Evolutionary conservation across 2,329 filamentous ascomycete genomes (phyloP).

Genomic region (Botryotinia narcissicola): DNA sequence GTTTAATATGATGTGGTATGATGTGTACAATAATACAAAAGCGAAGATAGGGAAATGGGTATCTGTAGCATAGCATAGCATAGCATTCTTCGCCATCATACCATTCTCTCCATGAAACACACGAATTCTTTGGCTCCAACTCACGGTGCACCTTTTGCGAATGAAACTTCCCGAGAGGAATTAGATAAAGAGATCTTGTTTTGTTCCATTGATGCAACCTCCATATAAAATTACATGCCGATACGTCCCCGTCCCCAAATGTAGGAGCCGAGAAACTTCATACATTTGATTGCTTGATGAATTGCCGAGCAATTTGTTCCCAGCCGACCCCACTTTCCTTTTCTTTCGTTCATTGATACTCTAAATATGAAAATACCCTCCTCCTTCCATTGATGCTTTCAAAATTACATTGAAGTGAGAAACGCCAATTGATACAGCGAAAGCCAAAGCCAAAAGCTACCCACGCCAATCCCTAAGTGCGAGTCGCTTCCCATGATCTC

Average conservation of each 20-base stretch:
- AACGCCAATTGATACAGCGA: slow-evolving; percentile 13
- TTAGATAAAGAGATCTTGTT: neutral
- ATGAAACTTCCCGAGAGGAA: neutral
- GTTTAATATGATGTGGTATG: neutral
- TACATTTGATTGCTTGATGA: neutral
- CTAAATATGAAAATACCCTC: neutral
- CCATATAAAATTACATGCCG: neutral
- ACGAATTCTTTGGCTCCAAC: neutral
- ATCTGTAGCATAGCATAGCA: neutral
- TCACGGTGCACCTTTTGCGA: neutral
- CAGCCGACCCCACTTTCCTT: neutral
- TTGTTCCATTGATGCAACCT: neutral
- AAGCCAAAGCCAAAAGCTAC: slow-evolving; percentile 6
- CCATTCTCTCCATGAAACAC: neutral
- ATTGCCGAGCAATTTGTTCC: neutral
- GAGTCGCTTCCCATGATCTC: slow-evolving; percentile 1
- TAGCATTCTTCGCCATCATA: neutral
- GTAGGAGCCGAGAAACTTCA: neutral
- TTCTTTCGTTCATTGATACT: neutral
- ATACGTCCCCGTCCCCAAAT: neutral
- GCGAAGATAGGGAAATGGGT: neutral
- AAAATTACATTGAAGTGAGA: neutral
- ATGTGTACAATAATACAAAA: slow-evolving; percentile 11
- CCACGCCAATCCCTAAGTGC: neutral
- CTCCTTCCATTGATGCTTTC: neutral